phyloP scores from a whole-genome alignment of 164 flowering plant genomes.

The Protea cynaroides region DNA sequence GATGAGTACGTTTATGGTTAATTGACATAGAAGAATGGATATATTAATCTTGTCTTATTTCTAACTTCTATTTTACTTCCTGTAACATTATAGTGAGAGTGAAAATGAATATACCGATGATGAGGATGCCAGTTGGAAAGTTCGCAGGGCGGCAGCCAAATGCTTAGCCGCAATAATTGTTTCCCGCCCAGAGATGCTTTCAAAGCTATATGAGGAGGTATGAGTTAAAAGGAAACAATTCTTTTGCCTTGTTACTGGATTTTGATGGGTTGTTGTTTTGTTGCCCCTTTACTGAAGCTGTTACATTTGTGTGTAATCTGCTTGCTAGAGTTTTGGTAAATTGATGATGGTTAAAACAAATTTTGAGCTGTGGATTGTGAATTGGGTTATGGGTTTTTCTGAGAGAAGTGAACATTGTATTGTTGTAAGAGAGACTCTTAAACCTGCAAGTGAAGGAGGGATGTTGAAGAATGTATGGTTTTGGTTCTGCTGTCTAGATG shows the following conservation, averaged over 20 bases:
- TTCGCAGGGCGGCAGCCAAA: conserved; percentile 96
- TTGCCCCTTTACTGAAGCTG: background rate
- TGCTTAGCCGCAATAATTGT: conserved; percentile 94
- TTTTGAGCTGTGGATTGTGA: too few relatives aligned
- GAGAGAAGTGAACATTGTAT: too few relatives aligned
- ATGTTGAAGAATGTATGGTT: too few relatives aligned
- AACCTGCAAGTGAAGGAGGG: too few relatives aligned
- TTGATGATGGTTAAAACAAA: too few relatives aligned
- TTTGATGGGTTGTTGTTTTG: too few relatives aligned
- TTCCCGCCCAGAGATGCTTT: conserved; percentile 96
- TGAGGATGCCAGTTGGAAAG: conserved; percentile 99
- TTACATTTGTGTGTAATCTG: background rate
- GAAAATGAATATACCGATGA: conserved; percentile 97
- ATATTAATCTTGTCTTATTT: background rate
- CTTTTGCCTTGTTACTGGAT: background rate
- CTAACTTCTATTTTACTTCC: conserved; percentile 1
- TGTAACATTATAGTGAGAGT: conserved; percentile 65
- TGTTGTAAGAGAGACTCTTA: too few relatives aligned
- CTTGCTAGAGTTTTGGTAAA: background rate
- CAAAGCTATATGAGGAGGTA: conserved; percentile 84
- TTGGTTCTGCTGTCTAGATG: too few relatives aligned
- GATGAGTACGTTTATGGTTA: conserved; percentile 69
- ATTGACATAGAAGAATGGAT: background rate
- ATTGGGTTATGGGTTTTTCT: too few relatives aligned
- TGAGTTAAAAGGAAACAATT: background rate